Conservation (phyloP, 1,284 basidiomycete genomes). For the Inonotus obliquus region DNA sequence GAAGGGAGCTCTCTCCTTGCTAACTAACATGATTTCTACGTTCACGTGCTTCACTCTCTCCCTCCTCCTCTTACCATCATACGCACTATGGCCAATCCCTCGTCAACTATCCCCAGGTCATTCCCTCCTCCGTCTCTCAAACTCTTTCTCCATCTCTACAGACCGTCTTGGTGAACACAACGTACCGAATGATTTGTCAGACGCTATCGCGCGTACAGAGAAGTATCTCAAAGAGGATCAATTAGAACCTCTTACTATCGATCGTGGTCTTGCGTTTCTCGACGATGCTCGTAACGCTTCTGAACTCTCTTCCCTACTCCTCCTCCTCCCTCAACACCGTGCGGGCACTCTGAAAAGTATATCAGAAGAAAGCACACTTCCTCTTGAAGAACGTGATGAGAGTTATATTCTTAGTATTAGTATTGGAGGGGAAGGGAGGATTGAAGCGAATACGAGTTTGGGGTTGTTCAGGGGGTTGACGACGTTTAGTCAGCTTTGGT, state of each 20-base stretch:
- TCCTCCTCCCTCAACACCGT: conserved; percentile 1
- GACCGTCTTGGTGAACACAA: conserved; percentile 29
- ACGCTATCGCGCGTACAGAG: conserved; percentile 38
- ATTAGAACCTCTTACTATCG: conserved; percentile 47
- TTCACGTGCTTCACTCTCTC: not conserved
- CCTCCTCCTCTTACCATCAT: not conserved
- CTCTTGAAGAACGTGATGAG: conserved; percentile 56
- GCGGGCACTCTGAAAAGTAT: conserved; percentile 7
- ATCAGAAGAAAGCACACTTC: conserved; percentile 55
- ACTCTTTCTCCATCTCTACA: conserved; percentile 45
- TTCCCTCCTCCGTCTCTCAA: conserved; percentile 44
- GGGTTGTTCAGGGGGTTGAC: conserved; percentile 79
- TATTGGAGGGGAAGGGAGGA: conserved; percentile 52
- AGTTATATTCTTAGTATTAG: conserved; percentile 57
- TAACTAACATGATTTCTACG: not conserved
- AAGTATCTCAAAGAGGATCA: conserved; percentile 42
- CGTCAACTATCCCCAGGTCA: conserved; percentile 44
- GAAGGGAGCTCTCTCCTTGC: too few species aligned
- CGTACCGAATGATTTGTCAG: conserved; percentile 41
- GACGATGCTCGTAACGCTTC: not conserved
- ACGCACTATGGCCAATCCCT: conserved; percentile 63
- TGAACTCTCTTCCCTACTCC: not conserved
- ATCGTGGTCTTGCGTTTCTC: conserved; percentile 34
- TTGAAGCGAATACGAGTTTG: conserved; percentile 69
- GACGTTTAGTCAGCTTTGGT: conserved; percentile 81